Base-by-base conservation (phyloP, 257 asterid genomes). In the Solanum appendiculatum region DNA sequence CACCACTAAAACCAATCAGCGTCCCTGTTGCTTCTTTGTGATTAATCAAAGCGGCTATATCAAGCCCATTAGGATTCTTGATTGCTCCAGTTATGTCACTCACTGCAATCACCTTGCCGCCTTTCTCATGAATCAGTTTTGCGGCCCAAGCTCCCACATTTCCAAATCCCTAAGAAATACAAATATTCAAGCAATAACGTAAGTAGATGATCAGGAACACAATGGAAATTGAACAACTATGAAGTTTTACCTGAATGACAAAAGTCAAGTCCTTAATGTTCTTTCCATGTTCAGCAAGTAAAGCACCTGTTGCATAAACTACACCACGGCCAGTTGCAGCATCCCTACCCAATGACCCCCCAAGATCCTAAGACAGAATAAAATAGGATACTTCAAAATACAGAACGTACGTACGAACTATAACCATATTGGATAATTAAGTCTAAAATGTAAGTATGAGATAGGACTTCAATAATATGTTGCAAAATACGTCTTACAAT, bases 301-400 rank as follows among this genome's bases (percentile, higher is more conserved):
- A 91, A 27, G 98, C 98, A 89, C 93, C 98, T 1, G 95, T 93
- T 66, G 97, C 98, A 86, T 89, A 95, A 33, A 96, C 95, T 27
- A 94, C 98, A 48, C 99, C 99, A 84, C 99, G 98, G 34, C 98
- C 99, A 3, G 99, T 96, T 78, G 99, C 99, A 83, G 99, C 97
- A 39, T 96, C 98, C 69, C 99, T 91, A 60, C 99, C 99, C 14
- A 95, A 92, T 56, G 98, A 96, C 40, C 99, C 99, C 68, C 99
- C 98, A 33, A 96, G 98, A 89, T 95, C 98, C 99, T 96, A 84
- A 42, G 51, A 33, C 13, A 34, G 16, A 23, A 18, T 34, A 88
- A 86, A 88, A 46, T 18, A 63, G 33, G 63, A 69, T 33, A 34
- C 78, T 51, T 86, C 73, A n/a, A 29, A 46, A 37, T 34, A 31